Percentiles rank a stretch among this genome's conserved stretches.
Evolutionary conservation across 2,329 filamentous ascomycete species (phyloP).

Genomic region (Macrophomina tecta): DNA sequence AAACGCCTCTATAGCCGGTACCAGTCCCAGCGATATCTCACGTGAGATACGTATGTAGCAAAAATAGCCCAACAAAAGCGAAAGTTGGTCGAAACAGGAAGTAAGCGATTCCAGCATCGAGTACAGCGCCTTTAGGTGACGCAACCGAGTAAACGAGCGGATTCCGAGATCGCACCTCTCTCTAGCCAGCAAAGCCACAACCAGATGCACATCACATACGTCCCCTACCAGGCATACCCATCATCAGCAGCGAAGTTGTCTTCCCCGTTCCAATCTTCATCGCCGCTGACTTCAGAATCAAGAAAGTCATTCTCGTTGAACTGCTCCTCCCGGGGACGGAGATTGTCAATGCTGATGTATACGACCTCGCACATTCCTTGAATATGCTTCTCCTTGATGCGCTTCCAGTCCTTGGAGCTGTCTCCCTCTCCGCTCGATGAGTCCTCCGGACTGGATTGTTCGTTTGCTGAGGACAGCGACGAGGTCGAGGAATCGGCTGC

Average conservation of each 20-base stretch:
- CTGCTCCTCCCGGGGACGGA: slow-evolving; percentile 71
- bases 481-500: not conserved
- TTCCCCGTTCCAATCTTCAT: slow-evolving; percentile 65
- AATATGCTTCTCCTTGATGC: slow-evolving; percentile 48
- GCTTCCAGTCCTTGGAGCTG: slow-evolving; percentile 3
- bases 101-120: not conserved
- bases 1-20: not conserved
- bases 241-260: slow-evolving; percentile 53
- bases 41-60: not conserved
- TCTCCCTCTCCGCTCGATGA: not conserved
- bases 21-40: not conserved
- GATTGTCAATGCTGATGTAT: slow-evolving; percentile 76
- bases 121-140: too few species aligned
- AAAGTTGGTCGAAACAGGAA: not conserved
- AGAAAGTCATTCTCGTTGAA: slow-evolving; percentile 76
- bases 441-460: not conserved
- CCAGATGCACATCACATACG: not conserved
- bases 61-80: not conserved
- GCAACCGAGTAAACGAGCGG: too few species aligned
- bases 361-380: slow-evolving; percentile 76
- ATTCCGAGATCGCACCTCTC: too few species aligned
- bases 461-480: not conserved
- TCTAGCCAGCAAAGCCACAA: too few species aligned
- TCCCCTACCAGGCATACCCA: slow-evolving; percentile 44
- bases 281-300: slow-evolving; percentile 63